Evolutionary conservation across 768 basidiomycete genomes (phyloP).

Genomic region (Amanita molliuscula): DNA sequence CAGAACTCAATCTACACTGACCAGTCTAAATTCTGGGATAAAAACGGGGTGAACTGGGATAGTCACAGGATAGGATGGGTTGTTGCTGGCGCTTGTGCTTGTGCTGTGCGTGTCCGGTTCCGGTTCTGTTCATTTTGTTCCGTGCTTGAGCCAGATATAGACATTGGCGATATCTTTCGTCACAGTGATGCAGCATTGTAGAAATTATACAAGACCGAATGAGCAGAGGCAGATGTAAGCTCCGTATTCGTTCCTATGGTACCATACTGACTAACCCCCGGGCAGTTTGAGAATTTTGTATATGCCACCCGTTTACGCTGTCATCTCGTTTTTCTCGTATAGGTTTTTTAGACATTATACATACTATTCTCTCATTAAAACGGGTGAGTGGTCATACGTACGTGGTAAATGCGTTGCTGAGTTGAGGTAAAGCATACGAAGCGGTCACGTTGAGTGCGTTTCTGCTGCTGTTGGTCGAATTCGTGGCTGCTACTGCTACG

Average conservation of each 20-base stretch:
- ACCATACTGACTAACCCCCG: not conserved
- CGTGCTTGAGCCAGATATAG: conserved; percentile 19
- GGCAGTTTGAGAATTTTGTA: conserved; percentile 67
- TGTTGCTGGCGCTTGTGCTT: conserved; percentile 52
- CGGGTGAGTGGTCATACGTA: conserved; percentile 18
- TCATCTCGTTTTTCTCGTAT: conserved; percentile 82
- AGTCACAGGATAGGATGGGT: conserved; percentile 65
- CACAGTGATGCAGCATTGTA: conserved; percentile 45
- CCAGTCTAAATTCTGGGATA: conserved; percentile 55
- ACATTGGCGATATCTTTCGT: conserved; percentile 50
- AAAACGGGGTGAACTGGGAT: conserved; percentile 45
- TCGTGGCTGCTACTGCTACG: conserved; percentile 60
- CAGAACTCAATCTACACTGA: conserved; percentile 41
- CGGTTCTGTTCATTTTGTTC: not conserved
- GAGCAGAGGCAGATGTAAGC: conserved; percentile 78
- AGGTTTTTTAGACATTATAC: conserved; percentile 73
- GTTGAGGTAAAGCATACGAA: conserved; percentile 47
- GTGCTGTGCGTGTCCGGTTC: conserved; percentile 26
- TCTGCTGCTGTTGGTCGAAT: conserved; percentile 80
- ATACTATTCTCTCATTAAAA: conserved; percentile 35
- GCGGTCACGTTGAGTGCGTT: conserved; percentile 82
- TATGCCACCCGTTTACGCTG: conserved; percentile 75
- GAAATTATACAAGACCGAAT: conserved; percentile 58
- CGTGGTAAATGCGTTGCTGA: not conserved
- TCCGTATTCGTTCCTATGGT: conserved; percentile 4